Base-by-base conservation (phyloP, 108 stramenopile genomes). In the Craspedostauros australis region DNA sequence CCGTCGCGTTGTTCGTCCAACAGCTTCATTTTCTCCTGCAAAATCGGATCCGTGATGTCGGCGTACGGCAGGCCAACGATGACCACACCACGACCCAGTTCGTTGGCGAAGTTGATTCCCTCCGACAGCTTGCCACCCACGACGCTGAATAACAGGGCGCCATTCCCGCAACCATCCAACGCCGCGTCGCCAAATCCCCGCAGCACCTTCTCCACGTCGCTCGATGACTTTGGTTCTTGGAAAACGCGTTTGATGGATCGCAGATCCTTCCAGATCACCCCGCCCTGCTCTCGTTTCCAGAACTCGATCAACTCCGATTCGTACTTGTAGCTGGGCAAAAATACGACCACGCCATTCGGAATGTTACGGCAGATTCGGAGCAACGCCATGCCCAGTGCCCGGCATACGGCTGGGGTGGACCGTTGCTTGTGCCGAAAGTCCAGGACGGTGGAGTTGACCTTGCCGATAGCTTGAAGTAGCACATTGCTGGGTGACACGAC, bases 21-120 rank as follows among this genome's bases (percentile, higher is more conserved):
- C 58, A 41, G 72, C 39, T 46, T 46, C 86, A 98, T 91, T 54
- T 95, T 97, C 69, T 96, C 96, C 51, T 78, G 70, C 46, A 99
- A 49, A 29, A 95, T 83, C 0, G 96, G 91, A 73, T 99, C 99
- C 8, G 87, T 81, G 20, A 86, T 70, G 62, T 98, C 96, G 11
- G 99, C 86, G 73, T 91, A 99, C n/a, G 99, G 99, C 23, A 99
- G 60, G 4, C 99, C 99, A 19, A 94, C 96, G 46, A 99, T 93
- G 12, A 96, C 76, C 2, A 99, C 97, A 44, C 78, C 70, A 12
- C 98, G 72, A 14, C 95, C 96, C 66, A 97, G 85, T n/a, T 96
- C 95, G 62, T 99, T 82, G 39, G 80, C 74, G 73, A 99, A 98
- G 51, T 99, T 99, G 75, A 99, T 97, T 5, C 99, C 99, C 67